Percentiles rank a stretch among this genome's conserved stretches.
Conservation (phyloP, 2,329 filamentous ascomycete genomes). For the Talaromyces sp. region DNA sequence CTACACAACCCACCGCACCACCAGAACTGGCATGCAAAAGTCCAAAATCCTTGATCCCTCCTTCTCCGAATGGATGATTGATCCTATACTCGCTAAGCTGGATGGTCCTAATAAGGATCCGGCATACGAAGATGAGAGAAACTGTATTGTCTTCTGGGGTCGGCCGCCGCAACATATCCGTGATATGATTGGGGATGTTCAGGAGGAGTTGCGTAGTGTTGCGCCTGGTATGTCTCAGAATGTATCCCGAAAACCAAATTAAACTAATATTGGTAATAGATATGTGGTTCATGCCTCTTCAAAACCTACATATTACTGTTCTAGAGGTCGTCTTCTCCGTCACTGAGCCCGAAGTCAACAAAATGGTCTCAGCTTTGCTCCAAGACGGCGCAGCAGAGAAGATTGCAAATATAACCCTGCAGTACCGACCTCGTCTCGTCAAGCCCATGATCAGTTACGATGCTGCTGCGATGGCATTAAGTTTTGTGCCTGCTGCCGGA, state of each 20-base stretch:
- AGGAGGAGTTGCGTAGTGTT: conserved; percentile 61
- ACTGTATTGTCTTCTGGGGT: conserved; percentile 88
- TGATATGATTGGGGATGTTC: conserved; percentile 65
- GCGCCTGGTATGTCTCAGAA: conserved; percentile 64
- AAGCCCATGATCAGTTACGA: conserved; percentile 84
- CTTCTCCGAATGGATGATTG: conserved; percentile 71
- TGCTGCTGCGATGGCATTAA: conserved; percentile 78
- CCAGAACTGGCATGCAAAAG: conserved; percentile 73
- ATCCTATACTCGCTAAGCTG: conserved; percentile 71
- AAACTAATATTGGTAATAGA: conserved; percentile 48
- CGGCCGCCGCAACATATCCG: conserved; percentile 72
- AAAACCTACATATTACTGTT: conserved; percentile 78
- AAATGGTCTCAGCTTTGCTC: conserved; percentile 59
- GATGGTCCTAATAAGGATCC: conserved; percentile 63
- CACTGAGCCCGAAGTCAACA: conserved; percentile 65
- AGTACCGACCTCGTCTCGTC: conserved; percentile 70
- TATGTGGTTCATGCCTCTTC: conserved; percentile 81
- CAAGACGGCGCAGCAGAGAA: conserved; percentile 50
- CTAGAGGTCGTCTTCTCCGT: conserved; percentile 82
- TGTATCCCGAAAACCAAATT: background rate
- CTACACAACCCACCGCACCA: conserved; percentile 72
- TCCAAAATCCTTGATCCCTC: conserved; percentile 67
- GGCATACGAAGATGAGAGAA: conserved; percentile 69
- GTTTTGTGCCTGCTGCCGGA: conserved; percentile 76
- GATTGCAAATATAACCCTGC: conserved; percentile 65